Evolutionary conservation across 306 rosid species (phyloP), one percentile per base, ranked within the genome.

Genomic region (Cucumis melo): DNA sequence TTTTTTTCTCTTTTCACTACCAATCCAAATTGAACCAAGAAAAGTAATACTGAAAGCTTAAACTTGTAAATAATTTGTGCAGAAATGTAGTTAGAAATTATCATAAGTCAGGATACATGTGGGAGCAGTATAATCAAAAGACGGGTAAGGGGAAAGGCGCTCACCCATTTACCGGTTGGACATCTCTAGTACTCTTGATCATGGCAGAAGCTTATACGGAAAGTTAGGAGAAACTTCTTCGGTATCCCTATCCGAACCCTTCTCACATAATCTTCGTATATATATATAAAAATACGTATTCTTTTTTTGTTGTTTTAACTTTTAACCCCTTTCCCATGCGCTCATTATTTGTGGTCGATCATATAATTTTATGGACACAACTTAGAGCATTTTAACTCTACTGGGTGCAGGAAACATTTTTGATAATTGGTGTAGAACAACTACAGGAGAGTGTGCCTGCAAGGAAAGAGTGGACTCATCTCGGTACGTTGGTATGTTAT

Each of bases 91-190:
- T 90, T 20, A 81, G 78, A 53, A 94, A 92, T 74, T 89, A 89
- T 79, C 77, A 83, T 55, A 80, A 82, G 80, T 89, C 83, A 34
- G 97, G 99, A 70, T 94, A 75, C 76, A 66, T 94, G 51, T 92
- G 97, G 97, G 99, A 94, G 82, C 99, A 94, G 62, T 94, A 86
- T 55, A 97, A 94, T 56, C 97, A 92, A 81, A 65, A 34, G 65
- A 88, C 86, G 16, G 99, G 99, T 6, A 88, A 89, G 70, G 99
- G 99, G 74, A 89, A 94, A 79, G 99, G 99, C 13, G 60, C 94
- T 6, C 97, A 89, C 17, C 89, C 84, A 10, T 94, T 94, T 77
- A 90, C 96, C 2, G 99, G 99, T 23, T 94, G 99, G 99, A 92
- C 97, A 32, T 88, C 99, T 46, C 93, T 94, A 16, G 89, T 92